A percentile compares a stretch with the other conserved stretches of the same genome.
Conservation (phyloP, 176 grass and related monocot genomes). For the bread wheat (Triticum aestivum) region DNA sequence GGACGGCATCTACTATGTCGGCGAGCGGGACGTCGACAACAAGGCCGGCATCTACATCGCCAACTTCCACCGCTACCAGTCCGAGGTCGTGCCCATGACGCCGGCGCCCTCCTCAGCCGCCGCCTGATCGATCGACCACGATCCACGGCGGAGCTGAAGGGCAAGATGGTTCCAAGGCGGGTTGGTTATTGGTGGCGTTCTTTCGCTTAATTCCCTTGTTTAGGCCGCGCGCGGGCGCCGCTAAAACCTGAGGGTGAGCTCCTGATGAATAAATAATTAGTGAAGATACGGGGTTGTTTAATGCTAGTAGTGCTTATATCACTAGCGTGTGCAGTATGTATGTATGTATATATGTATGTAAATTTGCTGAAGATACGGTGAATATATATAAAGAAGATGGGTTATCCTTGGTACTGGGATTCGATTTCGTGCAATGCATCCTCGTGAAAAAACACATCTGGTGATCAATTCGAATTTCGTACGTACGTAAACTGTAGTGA, state of each 20-base stretch:
- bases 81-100: slow-evolving; percentile 14
- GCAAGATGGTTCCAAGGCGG: not conserved
- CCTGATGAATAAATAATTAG: slow-evolving; percentile 39
- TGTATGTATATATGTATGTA: not conserved
- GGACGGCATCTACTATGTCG: slow-evolving; percentile 39
- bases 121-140: not conserved
- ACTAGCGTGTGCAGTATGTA: not conserved
- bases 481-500: too few species aligned
- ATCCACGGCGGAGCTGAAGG: not conserved
- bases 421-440: not conserved
- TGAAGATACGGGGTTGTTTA: not conserved
- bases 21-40: slow-evolving; percentile 34
- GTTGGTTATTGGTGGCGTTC: slow-evolving; percentile 4
- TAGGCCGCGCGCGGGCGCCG: not conserved
- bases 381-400: not conserved
- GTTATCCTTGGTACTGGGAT: not conserved
- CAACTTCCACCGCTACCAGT: slow-evolving; percentile 47
- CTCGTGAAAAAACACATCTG: not conserved
- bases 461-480: not conserved
- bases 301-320: not conserved
- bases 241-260: not conserved
- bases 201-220: not conserved
- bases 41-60: slow-evolving; percentile 30
- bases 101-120: not conserved
- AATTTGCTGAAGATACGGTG: not conserved